phyloP scores from a whole-genome alignment of 1,284 basidiomycete genomes.

The Apiotrichum sp. region DNA sequence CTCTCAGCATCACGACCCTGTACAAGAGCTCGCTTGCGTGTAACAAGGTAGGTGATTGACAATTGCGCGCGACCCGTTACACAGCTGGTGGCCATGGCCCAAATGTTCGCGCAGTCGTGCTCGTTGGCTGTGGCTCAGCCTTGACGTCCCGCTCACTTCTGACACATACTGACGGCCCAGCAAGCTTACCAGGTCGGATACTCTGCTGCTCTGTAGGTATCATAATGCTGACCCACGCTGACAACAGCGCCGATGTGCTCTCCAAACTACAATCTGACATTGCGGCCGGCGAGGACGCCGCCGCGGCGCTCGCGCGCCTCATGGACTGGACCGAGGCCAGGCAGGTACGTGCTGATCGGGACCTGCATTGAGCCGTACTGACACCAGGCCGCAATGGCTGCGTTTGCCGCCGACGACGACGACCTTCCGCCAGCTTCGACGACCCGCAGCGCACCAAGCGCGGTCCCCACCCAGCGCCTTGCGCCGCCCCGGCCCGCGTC shows the following conservation, averaged over 20 bases:
- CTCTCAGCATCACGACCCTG: slow-evolving; percentile 46
- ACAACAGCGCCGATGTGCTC: slow-evolving; percentile 36
- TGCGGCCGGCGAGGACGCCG: slow-evolving; percentile 38
- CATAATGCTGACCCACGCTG: no score
- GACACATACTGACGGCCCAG: slow-evolving; percentile 18
- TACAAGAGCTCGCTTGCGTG: slow-evolving; percentile 45
- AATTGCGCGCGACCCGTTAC: no score
- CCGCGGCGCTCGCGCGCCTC: slow-evolving; percentile 40
- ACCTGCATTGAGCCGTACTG: background rate
- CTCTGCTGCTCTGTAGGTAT: slow-evolving; percentile 42
- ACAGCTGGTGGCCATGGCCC: no score
- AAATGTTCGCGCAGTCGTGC: no score
- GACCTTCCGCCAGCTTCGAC: slow-evolving; percentile 7
- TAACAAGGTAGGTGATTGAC: slow-evolving; percentile 39
- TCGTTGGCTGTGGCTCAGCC: no score
- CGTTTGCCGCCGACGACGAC: slow-evolving; percentile 38
- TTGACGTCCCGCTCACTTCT: no score
- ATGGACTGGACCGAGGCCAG: slow-evolving; percentile 49
- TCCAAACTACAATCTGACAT: slow-evolving; percentile 42
- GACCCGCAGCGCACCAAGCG: background rate
- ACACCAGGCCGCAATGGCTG: slow-evolving; percentile 35
- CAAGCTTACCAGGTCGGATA: slow-evolving; percentile 48
- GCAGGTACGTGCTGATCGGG: slow-evolving; percentile 27
- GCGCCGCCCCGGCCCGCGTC: slow-evolving; percentile 17
- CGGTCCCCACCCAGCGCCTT: no score